Evolutionary conservation across 2,329 filamentous ascomycete species (phyloP), one percentile per base, ranked within the genome.

Genomic region (Alternaria sp.): DNA sequence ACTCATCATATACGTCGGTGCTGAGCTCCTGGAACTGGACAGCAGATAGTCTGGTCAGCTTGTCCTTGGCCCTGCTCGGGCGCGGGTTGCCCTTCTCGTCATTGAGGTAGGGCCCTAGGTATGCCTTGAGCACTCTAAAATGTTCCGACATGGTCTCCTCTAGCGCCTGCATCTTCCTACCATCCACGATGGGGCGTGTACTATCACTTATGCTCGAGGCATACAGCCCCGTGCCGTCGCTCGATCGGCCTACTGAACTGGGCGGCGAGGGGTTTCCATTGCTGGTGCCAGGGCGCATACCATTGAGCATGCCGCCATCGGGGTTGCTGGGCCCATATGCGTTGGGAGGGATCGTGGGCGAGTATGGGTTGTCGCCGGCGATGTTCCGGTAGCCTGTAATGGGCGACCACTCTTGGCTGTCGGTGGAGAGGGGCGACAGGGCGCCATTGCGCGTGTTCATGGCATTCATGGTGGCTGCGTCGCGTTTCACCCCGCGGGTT

Each of bases 21-120:
- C 94, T 97, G 64, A 99, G 86, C 81, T 99, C 95, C 79, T 96
- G 93, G 79, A 99, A 98, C 79, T 99, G 95, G 28, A 96, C 92
- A 1, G 91, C 85, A 1, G 94, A 97, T 52, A 99, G 86, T 60
- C 94, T 89, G 61, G 97, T 85, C 58, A 98, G 85, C 84, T 99
- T 99, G 80, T 98, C 95, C 73, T 94, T 90, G 57, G 95, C 95
- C 80, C 94, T 91, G 80, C 96, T 97, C 28, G 92, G 89, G 52
- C 89, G 90, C 51, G 88, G 86, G 64, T 90, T 90, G 47, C 87
- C 86, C 74, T 90, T 88, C 68, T 93, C 91, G 77, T 96, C 91
- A 72, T 89, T 89, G 57, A 88, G 86, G 42, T 87, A 89, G 65
- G 85, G 84, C 9, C 87, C 87, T 39, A 97, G 85, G 75, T 91